These are phyloP conservation scores for Gossypium australe DNA, from an alignment of 345 rosid genomes.

Conservation along the genomic window DNA sequence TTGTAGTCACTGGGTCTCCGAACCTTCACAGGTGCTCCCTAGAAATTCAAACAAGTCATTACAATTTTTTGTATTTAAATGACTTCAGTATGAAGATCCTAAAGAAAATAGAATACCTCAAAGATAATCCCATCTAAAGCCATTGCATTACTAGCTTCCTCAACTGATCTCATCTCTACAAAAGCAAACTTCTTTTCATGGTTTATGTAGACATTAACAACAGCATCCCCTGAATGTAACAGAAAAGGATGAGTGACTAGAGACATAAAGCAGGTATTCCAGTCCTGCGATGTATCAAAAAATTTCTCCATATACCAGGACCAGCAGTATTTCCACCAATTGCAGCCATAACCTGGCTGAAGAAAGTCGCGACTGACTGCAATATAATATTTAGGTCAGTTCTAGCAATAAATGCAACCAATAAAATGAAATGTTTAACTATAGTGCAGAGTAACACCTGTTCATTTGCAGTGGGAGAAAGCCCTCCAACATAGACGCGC, in stretches of 20 bases:
- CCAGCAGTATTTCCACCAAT: conserved; percentile 98
- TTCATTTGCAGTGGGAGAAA: conserved; percentile 91
- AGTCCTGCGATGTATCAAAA: neutral
- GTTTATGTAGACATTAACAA: conserved; percentile 96
- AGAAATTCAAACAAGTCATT: conserved; percentile 19
- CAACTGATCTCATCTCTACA: conserved; percentile 99
- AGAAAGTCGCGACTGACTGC: conserved; percentile 87
- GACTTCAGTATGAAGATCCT: conserved; percentile 1
- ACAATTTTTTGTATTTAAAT: conserved; percentile 6
- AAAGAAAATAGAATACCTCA: conserved; percentile 46
- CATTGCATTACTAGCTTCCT: conserved; percentile 99
- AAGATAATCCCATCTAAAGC: conserved; percentile 92
- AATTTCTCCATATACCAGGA: conserved; percentile 52
- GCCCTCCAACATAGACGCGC: conserved; percentile 96
- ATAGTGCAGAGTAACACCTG: conserved; percentile 47
- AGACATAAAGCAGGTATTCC: conserved; percentile 9
- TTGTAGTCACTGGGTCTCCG: conserved; percentile 96
- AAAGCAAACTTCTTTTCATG: conserved; percentile 99
- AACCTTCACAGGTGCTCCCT: conserved; percentile 99
- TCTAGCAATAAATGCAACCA: neutral
- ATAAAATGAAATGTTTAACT: neutral
- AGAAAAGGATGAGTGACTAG: conserved; percentile 9
- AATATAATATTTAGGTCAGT: conserved; percentile 25
- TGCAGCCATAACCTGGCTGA: conserved; percentile 95
- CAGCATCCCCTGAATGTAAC: conserved; percentile 73